phyloP scores from a whole-genome alignment of 495 filamentous ascomycete species.

The Aspergillus nanangensis region DNA sequence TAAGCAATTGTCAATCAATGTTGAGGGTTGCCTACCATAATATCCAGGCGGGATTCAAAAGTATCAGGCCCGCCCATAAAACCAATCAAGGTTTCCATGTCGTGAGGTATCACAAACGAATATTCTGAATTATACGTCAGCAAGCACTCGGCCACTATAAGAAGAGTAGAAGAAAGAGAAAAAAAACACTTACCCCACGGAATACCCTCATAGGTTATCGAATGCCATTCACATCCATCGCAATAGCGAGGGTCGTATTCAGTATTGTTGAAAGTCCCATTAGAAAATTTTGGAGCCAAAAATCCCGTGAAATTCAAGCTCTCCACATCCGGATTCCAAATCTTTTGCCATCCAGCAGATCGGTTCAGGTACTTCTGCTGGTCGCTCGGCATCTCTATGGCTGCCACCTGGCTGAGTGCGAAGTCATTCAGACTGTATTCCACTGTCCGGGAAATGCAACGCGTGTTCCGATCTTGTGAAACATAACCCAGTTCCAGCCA shows the following conservation, averaged over 20 bases:
- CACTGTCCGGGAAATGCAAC: constrained; percentile 63
- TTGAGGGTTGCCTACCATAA: constrained; percentile 20
- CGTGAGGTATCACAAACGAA: constrained; percentile 59
- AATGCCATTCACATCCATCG: constrained; percentile 59
- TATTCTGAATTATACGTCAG: constrained; percentile 46
- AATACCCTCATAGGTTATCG: constrained; percentile 32
- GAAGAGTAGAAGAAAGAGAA: background rate
- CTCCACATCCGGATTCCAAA: constrained; percentile 52
- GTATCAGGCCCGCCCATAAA: constrained; percentile 51
- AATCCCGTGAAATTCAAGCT: constrained; percentile 56
- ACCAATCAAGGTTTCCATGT: constrained; percentile 55
- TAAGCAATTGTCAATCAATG: background rate
- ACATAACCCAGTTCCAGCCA: constrained; percentile 67
- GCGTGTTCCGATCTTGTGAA: constrained; percentile 64
- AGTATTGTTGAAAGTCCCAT: constrained; percentile 47
- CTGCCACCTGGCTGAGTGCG: constrained; percentile 59
- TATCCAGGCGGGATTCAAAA: constrained; percentile 54
- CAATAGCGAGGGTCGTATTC: constrained; percentile 58
- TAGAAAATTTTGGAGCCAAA: constrained; percentile 51
- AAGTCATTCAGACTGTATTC: constrained; percentile 77
- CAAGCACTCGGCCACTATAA: background rate
- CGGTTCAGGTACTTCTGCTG: constrained; percentile 53
- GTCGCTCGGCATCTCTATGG: constrained; percentile 52
- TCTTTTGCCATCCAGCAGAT: constrained; percentile 60
- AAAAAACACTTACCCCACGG: constrained; percentile 32